Evolutionary conservation across 1,139 yeast genomes (phyloP), one percentile per base, ranked within the genome.

Genomic region (Waltiozyma sp.): DNA sequence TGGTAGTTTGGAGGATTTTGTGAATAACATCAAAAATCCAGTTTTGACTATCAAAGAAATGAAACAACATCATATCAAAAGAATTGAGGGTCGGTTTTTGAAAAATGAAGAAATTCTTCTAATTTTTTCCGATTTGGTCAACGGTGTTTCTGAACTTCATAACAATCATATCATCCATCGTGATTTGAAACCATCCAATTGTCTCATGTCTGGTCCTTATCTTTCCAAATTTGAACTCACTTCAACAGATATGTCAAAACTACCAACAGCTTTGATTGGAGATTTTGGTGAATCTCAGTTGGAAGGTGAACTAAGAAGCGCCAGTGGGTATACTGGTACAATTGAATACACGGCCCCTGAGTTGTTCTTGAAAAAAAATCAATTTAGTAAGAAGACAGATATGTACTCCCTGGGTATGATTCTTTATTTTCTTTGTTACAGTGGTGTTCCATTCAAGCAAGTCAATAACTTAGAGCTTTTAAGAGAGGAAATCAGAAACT

Each of bases 211-310:
- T 33, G 57, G 62, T 2, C 56, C 57, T 26, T 69, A 65, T 45
- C 6, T 53, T 46, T 19, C 42, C 43, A 16, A 43, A 41, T 34
- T 38, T 24, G 41, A 41, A 19, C 28, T 31, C 3, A 47, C 34
- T 2, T 41, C 47, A 3, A 3, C 36, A 33, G n/a, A 8, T 33
- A 4, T 49, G 18, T 52, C 52, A 0, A 61, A 59, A 2, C 63
- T 81, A 7, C 95, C 95, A 0, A 73, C 72, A 19, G 75, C 85
- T 1, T 68, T 86, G 18, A 91, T 88, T 11, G 81, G 94, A 35
- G 96, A 88, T 62, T 83, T 88, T 59, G 96, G 96, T 2, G 96
- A 88, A 59, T 86, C 94, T 4, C 86, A 84, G 50, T 68, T 83
- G 50, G 80, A 80, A 40, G 87, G 84, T 1, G 68, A 71, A 23